Evolutionary conservation across 345 rosid species (phyloP), one percentile per base, ranked within the genome.

Genomic region (Reutealis trisperma): DNA sequence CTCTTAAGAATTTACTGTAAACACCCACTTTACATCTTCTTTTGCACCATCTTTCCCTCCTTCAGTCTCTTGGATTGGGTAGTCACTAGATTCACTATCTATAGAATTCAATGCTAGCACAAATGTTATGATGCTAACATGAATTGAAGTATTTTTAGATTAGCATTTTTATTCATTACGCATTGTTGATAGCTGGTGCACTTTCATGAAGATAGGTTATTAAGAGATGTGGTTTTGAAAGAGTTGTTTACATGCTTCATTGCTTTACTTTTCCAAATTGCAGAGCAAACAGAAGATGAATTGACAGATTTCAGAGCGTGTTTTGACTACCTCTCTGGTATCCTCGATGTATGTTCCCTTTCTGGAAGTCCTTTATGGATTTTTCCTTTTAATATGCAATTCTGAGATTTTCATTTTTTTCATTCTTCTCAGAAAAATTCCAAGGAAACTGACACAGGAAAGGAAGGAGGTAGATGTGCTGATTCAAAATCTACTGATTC

Each of bases 271-370:
- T 64, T 74, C 70, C 59, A 41, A 41, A 72, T 63, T 86, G 78
- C 94, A 93, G 99, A 87, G 67, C 75, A 86, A 80, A 69, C 89
- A 10, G 73, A 86, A 80, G 97, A 89, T 11, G 94, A 90, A 74
- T 82, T 89, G 80, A 75, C 69, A 67, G 98, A 92, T 88, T 86
- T 92, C 78, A 86, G 71, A 81, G 83, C 83, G 51, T 86, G 85
- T 86, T 88, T 90, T 76, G 86, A 88, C 85, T 71, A 70, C 73
- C 85, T 90, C 69, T 78, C 82, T 51, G 74, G 77, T 41, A 85
- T 70, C 68, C 63, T 82, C 63, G 78, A 82, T 72, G 97, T 95
- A 84, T 71, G 89, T 75, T 67, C 60, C 30, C 57, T 21, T 78
- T 73, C 41, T 41, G 13, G 18, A 60, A 51, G 57, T 68, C 73